A percentile compares a stretch with the other conserved stretches of the same genome.
Evolutionary conservation across 208 protist genomes (phyloP).

Genomic region (Crithidia sp.): DNA sequence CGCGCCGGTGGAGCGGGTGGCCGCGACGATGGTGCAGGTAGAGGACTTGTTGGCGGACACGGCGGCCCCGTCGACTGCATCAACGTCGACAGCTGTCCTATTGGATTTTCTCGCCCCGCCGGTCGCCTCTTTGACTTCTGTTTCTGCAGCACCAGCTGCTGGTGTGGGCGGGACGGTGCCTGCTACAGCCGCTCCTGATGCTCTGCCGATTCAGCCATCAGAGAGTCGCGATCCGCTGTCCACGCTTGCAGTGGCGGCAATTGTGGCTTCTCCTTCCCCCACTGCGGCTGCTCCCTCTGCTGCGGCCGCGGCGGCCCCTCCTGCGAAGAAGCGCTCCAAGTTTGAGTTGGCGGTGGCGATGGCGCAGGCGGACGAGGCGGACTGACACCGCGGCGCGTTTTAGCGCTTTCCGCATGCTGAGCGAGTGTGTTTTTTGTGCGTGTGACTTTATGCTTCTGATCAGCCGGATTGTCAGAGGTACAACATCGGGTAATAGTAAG

Average conservation of each 20-base stretch:
- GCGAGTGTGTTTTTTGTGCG: neutral
- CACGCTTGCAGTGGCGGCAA: too few relatives aligned
- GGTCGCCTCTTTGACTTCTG: neutral
- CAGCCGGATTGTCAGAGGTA: neutral
- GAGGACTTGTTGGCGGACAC: conserved; percentile 16
- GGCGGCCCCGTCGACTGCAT: neutral
- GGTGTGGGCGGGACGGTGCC: neutral
- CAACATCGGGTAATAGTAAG: too few relatives aligned
- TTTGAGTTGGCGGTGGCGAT: conserved; percentile 28
- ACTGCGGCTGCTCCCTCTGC: neutral
- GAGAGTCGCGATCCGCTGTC: too few relatives aligned
- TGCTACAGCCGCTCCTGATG: neutral
- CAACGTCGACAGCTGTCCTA: neutral
- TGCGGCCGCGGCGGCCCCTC: neutral
- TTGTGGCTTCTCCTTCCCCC: neutral
- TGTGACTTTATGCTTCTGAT: neutral
- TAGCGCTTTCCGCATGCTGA: neutral
- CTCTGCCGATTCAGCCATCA: neutral
- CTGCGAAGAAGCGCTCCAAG: conserved; percentile 29
- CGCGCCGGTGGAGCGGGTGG: conserved; percentile 12
- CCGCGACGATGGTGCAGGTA: conserved; percentile 27
- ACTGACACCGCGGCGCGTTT: neutral
- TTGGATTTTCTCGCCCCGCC: conserved; percentile 18
- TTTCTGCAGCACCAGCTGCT: neutral
- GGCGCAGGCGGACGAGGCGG: conserved; percentile 7